phyloP scores from a whole-genome alignment of 192 early-diverging fungal species.

The Funneliformis mosseae region DNA sequence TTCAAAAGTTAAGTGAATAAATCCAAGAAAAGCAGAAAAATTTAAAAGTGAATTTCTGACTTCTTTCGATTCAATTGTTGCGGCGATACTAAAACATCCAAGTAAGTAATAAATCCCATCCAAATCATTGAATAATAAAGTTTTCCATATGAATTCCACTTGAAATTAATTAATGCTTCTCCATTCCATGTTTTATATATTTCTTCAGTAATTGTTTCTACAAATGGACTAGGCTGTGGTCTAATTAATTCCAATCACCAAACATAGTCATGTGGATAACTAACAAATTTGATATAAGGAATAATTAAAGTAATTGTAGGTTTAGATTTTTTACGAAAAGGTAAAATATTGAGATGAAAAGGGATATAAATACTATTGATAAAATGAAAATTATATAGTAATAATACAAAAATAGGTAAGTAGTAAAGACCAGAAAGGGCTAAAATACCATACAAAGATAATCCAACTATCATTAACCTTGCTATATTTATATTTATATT shows the following conservation, averaged over 20 bases:
- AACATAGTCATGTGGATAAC: background rate
- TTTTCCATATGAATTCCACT: conserved; percentile 7
- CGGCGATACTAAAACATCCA: background rate
- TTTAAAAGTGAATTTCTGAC: background rate
- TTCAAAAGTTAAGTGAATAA: background rate
- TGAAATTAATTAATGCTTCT: conserved; percentile 11
- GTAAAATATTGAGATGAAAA: too few species aligned
- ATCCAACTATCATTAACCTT: too few species aligned
- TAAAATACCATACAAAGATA: too few species aligned
- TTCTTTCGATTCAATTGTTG: background rate
- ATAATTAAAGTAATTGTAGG: background rate
- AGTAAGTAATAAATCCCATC: background rate
- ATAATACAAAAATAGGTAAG: too few species aligned
- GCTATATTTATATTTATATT: too few species aligned
- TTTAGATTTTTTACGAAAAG: too few species aligned
- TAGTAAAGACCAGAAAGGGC: too few species aligned
- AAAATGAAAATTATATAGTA: too few species aligned
- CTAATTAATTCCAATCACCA: background rate
- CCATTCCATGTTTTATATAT: conserved; percentile 5
- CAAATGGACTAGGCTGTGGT: background rate
- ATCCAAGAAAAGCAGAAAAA: background rate
- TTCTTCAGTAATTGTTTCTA: background rate
- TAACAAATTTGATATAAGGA: background rate
- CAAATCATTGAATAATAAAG: background rate
- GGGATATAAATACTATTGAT: too few species aligned